phyloP scores from a whole-genome alignment of 2,329 filamentous ascomycete species.

The Pyricularia grisea region DNA sequence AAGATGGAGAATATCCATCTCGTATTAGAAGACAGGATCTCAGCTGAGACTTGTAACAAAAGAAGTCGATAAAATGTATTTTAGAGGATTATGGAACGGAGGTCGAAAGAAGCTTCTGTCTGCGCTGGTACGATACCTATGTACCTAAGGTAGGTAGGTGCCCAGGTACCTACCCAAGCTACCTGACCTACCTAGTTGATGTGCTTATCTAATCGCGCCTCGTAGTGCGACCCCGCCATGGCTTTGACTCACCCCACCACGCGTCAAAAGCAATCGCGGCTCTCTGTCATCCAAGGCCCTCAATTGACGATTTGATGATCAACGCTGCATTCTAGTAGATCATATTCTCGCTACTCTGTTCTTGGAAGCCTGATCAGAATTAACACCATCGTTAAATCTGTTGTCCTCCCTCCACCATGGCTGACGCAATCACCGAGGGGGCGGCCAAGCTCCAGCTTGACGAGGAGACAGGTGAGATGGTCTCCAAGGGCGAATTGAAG shows the following conservation, averaged over 20 bases:
- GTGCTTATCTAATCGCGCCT: neutral
- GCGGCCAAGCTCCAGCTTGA: constrained; percentile 52
- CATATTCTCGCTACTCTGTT: neutral
- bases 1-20: no score
- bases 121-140: no score
- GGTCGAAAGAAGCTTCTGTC: no score
- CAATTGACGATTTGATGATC: neutral
- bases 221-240: neutral
- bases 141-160: no score
- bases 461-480: constrained; percentile 56
- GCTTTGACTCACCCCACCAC: neutral
- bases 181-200: no score
- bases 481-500: constrained; percentile 55
- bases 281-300: neutral
- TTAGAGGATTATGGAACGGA: no score
- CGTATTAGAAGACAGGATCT: no score
- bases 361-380: neutral
- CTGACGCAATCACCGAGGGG: constrained; percentile 35
- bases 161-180: neutral
- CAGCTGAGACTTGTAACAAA: no score
- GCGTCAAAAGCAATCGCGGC: neutral
- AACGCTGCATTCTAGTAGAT: neutral
- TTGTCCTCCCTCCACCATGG: constrained; percentile 24
- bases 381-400: neutral
- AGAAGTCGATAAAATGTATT: no score